Base-by-base conservation (phyloP, 2,329 filamentous ascomycete species). In the Arthrocladium fulminans region DNA sequence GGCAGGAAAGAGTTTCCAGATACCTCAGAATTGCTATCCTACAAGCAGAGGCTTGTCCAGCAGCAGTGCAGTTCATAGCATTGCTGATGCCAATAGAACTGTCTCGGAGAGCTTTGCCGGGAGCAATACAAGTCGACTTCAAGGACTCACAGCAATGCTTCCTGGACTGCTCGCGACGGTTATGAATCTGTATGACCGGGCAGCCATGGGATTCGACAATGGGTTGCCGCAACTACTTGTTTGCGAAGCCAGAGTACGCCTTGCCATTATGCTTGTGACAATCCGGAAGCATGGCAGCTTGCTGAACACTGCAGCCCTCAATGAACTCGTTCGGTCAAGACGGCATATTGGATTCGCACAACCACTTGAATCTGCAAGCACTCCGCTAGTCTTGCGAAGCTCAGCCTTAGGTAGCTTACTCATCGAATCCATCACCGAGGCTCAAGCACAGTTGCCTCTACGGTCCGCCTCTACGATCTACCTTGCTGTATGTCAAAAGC, bases 401-500 rank as follows among this genome's bases (percentile, higher is more conserved):
- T 27, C 34, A 13, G 12, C 22, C 7, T 25, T 47, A 17, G 17
- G 45, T 24, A 40, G 25, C 20, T 15, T 47, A 19, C 34, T 47
- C 12, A 23, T 47, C 20, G 45, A 47, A n/a, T 17, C 45, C 2
- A 41, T 41, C 10, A 39, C 22, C 15, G 34, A 47, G 24, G 34
- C 45, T 41, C 45, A 47, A 35, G 19, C 37, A 19, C 34, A 41
- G 25, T 25, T 47, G 9, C 15, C 34, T 17, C 5, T 47, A 3
- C 45, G 27, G 25, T 3, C 24, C 2, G 45, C 45, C 23, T 40
- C 45, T n/a, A 19, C 35, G 13, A 40, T 47, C 10, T 40, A 47
- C 29, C 83, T 88, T 56, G 90, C 88, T 10, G 88, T 97, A 55
- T 84, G 88, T 6, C 81, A 85, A n/a, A 80, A 94, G n/a, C 72